phyloP scores from a whole-genome alignment of 768 basidiomycete genomes.

The Suillus tomentosus region DNA sequence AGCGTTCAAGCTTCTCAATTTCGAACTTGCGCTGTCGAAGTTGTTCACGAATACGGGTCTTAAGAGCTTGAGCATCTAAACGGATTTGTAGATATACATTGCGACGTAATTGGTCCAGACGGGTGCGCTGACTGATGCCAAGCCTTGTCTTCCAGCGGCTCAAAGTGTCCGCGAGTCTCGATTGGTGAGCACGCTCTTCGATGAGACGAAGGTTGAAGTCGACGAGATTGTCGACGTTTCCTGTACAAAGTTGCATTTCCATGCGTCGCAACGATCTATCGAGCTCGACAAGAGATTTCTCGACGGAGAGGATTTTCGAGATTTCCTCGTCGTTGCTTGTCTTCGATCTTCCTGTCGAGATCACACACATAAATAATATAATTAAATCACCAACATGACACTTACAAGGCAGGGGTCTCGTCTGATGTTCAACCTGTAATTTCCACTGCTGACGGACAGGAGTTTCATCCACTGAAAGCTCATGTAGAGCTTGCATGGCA shows the following conservation, averaged over 20 bases:
- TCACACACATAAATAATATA: background rate
- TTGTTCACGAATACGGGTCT: background rate
- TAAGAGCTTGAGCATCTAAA: background rate
- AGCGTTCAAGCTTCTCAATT: background rate
- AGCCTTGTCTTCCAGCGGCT: background rate
- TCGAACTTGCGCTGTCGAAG: background rate
- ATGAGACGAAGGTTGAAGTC: background rate
- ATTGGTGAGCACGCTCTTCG: background rate
- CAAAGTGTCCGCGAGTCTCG: background rate
- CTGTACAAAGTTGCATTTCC: background rate
- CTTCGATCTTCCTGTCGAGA: background rate
- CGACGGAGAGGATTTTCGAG: background rate
- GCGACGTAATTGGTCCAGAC: background rate
- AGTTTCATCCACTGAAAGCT: background rate
- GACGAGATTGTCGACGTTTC: background rate
- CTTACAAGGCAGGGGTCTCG: constrained; percentile 1
- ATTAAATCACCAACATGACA: background rate
- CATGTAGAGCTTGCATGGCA: constrained; percentile 2
- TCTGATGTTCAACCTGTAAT: constrained; percentile 9
- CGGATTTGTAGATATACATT: background rate
- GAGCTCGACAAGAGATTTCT: background rate
- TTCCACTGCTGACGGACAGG: constrained; percentile 12
- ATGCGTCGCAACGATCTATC: background rate
- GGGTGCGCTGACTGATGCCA: background rate
- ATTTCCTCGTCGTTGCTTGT: background rate